Percentiles rank a stretch among this genome's conserved stretches.
These are phyloP conservation scores for Calonectria pseudoreteaudii DNA, from an alignment of 2,329 filamentous ascomycete genomes.

Conservation along the genomic window DNA sequence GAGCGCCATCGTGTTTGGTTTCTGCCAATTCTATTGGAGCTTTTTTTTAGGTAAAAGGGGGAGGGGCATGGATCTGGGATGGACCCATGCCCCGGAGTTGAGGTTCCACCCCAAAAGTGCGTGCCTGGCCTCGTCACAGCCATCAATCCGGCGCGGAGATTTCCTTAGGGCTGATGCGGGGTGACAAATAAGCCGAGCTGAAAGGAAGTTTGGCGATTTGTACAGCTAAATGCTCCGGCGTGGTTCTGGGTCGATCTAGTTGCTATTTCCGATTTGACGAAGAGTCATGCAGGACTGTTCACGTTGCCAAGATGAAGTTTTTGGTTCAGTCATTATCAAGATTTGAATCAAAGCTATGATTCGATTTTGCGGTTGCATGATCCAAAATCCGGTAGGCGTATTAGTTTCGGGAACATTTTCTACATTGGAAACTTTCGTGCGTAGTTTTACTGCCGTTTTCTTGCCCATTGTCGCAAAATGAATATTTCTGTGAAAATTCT, in stretches of 20 bases:
- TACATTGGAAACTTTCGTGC: background rate
- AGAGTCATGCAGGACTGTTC: background rate
- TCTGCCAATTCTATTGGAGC: background rate
- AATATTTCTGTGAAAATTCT: background rate
- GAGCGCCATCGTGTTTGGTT: background rate
- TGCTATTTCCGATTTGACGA: background rate
- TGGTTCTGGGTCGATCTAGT: background rate
- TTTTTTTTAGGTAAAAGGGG: background rate
- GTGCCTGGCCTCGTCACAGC: background rate
- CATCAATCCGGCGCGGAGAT: background rate
- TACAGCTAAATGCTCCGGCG: background rate
- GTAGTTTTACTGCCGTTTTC: background rate
- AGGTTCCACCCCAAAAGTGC: background rate
- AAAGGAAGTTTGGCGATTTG: background rate
- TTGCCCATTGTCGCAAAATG: background rate
- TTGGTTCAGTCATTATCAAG: background rate
- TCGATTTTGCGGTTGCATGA: background rate
- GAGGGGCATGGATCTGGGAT: background rate
- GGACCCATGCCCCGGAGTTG: background rate
- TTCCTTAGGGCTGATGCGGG: background rate
- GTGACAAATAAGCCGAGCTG: background rate
- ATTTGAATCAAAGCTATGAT: background rate
- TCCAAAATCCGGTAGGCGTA: background rate
- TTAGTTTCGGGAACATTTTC: background rate
- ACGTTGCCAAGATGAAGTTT: no score